Evolutionary conservation across 345 rosid species (phyloP).

Genomic region (Linum trigynum): DNA sequence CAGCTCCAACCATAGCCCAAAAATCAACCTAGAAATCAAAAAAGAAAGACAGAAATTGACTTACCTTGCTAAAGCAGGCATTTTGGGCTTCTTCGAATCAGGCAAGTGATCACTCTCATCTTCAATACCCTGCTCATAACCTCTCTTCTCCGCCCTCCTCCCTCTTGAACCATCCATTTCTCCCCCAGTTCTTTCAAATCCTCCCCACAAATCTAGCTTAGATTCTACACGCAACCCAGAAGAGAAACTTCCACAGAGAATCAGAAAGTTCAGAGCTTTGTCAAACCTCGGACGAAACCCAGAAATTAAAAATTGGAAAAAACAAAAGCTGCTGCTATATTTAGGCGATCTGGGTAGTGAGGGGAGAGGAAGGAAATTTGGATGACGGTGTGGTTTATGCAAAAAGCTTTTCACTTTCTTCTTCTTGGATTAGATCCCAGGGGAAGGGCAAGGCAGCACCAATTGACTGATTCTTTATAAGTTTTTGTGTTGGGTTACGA

Average conservation of each 20-base stretch:
- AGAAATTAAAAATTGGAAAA: not conserved
- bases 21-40: not conserved
- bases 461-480: not conserved
- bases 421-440: not conserved
- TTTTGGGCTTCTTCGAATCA: slow-evolving; percentile 59
- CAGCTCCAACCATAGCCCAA: not conserved
- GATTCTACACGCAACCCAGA: slow-evolving; percentile 7
- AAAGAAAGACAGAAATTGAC: slow-evolving; percentile 1
- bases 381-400: not conserved
- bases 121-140: slow-evolving; percentile 39
- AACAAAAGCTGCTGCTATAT: not conserved
- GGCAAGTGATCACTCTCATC: slow-evolving; percentile 36
- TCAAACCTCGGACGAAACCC: not conserved
- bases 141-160: slow-evolving; percentile 41
- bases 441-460: too few species aligned
- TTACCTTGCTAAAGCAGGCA: slow-evolving; percentile 86
- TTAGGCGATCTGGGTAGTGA: slow-evolving; percentile 13
- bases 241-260: slow-evolving; percentile 36
- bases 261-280: slow-evolving; percentile 7
- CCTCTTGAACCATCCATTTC: slow-evolving; percentile 59
- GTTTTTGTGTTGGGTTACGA: not conserved
- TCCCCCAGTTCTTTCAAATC: slow-evolving; percentile 11
- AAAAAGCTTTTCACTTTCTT: too few species aligned
- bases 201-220: not conserved
- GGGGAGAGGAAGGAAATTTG: not conserved